Evolutionary conservation across 495 filamentous ascomycete genomes (phyloP).

Genomic region (Lineolata rhizophorae): DNA sequence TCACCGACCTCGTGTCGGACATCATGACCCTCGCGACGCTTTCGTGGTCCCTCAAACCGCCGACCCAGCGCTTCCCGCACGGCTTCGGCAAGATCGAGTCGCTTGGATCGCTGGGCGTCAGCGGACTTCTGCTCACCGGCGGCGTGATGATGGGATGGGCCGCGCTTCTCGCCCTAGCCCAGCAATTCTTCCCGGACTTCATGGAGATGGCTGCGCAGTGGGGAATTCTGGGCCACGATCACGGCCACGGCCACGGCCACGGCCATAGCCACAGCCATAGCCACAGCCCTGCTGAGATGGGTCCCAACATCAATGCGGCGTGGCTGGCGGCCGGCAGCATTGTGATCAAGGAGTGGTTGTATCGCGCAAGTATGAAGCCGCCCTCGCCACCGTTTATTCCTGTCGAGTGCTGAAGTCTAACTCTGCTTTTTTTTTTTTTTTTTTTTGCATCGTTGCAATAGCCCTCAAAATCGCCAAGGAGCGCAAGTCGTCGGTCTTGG

Average conservation of each 20-base stretch:
- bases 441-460: no score
- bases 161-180: constrained; percentile 49
- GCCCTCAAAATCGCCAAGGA: constrained; percentile 93
- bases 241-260: constrained; percentile 39
- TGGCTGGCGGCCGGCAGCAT: constrained; percentile 92
- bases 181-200: constrained; percentile 58
- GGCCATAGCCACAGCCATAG: no score
- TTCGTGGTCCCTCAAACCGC: constrained; percentile 68
- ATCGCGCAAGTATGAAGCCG: constrained; percentile 88
- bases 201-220: constrained; percentile 37
- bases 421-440: no score
- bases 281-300: no score
- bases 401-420: no score
- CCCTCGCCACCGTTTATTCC: no score
- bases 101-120: constrained; percentile 79
- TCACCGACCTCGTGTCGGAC: constrained; percentile 89
- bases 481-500: constrained; percentile 86
- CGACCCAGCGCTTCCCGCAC: constrained; percentile 58
- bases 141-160: constrained; percentile 79
- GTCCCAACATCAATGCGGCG: constrained; percentile 79
- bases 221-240: constrained; percentile 36
- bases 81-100: constrained; percentile 97
- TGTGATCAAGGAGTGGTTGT: constrained; percentile 85
- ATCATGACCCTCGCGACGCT: constrained; percentile 84
- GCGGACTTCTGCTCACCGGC: constrained; percentile 65